Conservation (phyloP, 1,284 basidiomycete species). For the Cutaneotrichosporon curvatum region DNA sequence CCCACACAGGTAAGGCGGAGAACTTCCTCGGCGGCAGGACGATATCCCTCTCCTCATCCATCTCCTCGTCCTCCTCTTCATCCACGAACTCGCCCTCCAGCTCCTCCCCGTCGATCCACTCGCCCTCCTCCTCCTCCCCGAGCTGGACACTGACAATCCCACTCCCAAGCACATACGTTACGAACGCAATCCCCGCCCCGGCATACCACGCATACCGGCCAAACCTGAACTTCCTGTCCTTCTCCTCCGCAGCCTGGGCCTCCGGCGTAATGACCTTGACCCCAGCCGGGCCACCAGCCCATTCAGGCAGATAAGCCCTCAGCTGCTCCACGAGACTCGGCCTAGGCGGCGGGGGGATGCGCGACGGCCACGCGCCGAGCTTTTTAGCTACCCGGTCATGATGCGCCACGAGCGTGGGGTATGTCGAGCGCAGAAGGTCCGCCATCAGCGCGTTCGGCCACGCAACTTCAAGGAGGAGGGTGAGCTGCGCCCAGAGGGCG, state of each 20-base stretch:
- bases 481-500: slow-evolving; percentile 41
- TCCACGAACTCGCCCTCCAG: slow-evolving; percentile 4
- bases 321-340: slow-evolving; percentile 1
- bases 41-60: slow-evolving; percentile 4
- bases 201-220: slow-evolving; percentile 39
- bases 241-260: slow-evolving; percentile 11
- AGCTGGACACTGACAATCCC: slow-evolving; percentile 35
- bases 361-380: slow-evolving; percentile 15
- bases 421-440: slow-evolving; percentile 30
- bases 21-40: background rate
- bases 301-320: background rate
- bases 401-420: slow-evolving; percentile 32
- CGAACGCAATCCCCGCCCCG: slow-evolving; percentile 28
- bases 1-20: slow-evolving; percentile 4
- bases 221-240: slow-evolving; percentile 27
- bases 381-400: slow-evolving; percentile 25
- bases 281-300: slow-evolving; percentile 1
- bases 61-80: slow-evolving; percentile 7
- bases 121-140: slow-evolving; percentile 21
- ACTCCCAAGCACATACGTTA: slow-evolving; percentile 32
- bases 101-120: slow-evolving; percentile 18
- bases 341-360: slow-evolving; percentile 1
- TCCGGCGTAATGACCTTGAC: background rate
- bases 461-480: slow-evolving; percentile 37
- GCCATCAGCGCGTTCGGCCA: slow-evolving; percentile 42